phyloP scores from a whole-genome alignment of 441 rosid species.

The Mallotus repandus region DNA sequence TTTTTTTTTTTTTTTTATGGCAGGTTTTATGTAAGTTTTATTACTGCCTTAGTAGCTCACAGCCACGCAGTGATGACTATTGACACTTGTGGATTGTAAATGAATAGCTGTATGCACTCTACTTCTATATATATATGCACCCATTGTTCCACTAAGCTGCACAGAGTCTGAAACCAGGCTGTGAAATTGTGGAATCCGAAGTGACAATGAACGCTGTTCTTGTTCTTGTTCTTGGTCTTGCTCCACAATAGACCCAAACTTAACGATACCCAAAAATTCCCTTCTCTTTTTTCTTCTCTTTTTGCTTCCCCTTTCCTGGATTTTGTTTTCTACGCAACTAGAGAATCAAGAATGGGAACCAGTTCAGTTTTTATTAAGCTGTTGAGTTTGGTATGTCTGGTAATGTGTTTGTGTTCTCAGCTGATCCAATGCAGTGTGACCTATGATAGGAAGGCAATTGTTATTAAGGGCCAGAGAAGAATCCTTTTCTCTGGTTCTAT shows the following conservation, averaged over 20 bases:
- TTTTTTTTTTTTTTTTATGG: background rate
- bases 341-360: constrained; percentile 22
- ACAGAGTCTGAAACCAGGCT: constrained; percentile 16
- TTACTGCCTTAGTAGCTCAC: constrained; percentile 34
- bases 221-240: constrained; percentile 5
- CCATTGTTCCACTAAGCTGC: background rate
- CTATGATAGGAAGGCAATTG: constrained; percentile 51
- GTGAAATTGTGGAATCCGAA: constrained; percentile 18
- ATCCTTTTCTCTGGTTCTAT: constrained; percentile 53
- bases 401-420: constrained; percentile 25
- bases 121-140: constrained; percentile 16
- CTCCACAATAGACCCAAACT: constrained; percentile 24
- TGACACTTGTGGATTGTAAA: constrained; percentile 48
- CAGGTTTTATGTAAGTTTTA: background rate
- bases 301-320: background rate
- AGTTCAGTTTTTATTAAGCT: constrained; percentile 19
- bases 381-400: constrained; percentile 16
- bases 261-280: constrained; percentile 1
- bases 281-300: background rate
- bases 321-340: background rate
- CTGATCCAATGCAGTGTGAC: constrained; percentile 37
- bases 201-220: constrained; percentile 19
- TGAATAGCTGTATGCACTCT: background rate
- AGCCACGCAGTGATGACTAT: constrained; percentile 40
- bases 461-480: constrained; percentile 52